phyloP scores from a whole-genome alignment of 73 alveolate genomes.

The Halteria grandinella region DNA sequence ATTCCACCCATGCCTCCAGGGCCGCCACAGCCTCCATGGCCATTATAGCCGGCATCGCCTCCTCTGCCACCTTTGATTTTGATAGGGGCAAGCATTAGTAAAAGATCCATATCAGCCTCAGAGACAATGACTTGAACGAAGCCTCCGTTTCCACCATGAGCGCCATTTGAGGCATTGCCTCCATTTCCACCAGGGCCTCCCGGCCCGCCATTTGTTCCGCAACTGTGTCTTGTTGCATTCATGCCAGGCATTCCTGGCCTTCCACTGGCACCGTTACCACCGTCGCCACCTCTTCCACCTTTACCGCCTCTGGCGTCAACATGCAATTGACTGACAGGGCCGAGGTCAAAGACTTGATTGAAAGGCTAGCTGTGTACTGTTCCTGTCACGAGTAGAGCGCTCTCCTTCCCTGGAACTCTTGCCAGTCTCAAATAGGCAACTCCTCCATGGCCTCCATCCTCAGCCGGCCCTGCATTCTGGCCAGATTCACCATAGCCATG shows the following conservation, averaged over 20 bases:
- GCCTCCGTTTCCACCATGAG: constrained; percentile 34
- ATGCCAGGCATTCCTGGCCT: constrained; percentile 24
- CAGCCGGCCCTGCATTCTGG: constrained; percentile 33
- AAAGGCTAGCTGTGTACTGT: constrained; percentile 24
- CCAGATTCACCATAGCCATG: constrained; percentile 20
- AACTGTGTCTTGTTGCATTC: constrained; percentile 17
- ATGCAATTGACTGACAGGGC: constrained; percentile 1
- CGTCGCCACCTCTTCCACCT: constrained; percentile 45
- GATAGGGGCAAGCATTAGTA: constrained; percentile 11
- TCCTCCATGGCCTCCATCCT: constrained; percentile 36
- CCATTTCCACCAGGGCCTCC: constrained; percentile 45
- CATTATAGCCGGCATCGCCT: constrained; percentile 12
- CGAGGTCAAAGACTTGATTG: constrained; percentile 24
- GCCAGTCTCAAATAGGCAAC: constrained; percentile 8
- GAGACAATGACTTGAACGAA: constrained; percentile 23
- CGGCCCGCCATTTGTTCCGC: constrained; percentile 43
- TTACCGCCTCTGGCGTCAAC: constrained; percentile 42
- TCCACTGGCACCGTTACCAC: constrained; percentile 28
- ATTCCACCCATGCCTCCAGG: constrained; percentile 33
- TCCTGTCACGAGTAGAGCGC: constrained; percentile 37
- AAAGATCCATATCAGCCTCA: constrained; percentile 32
- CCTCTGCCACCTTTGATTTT: constrained; percentile 1
- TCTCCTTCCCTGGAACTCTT: neutral
- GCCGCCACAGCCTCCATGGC: constrained; percentile 25
- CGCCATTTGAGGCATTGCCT: constrained; percentile 32